Percentiles rank a stretch among this genome's conserved stretches.
Evolutionary conservation across 2,329 filamentous ascomycete species (phyloP).

Genomic region (Colletotrichum orchidophilum): DNA sequence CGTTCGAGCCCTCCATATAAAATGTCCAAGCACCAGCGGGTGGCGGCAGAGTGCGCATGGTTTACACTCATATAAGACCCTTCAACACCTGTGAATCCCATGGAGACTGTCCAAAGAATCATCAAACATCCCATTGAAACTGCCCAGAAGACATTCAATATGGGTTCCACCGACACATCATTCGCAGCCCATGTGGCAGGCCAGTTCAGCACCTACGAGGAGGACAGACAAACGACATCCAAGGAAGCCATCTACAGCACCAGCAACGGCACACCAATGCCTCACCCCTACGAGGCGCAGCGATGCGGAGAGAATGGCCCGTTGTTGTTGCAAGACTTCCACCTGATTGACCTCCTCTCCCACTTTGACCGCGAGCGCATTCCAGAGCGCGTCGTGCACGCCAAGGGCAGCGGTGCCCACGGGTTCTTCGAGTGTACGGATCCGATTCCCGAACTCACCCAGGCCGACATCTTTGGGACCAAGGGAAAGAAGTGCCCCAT

Average conservation of each 20-base stretch:
- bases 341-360: slow-evolving; percentile 63
- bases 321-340: slow-evolving; percentile 58
- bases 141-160: not conserved
- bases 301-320: slow-evolving; percentile 40
- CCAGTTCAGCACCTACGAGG: slow-evolving; percentile 49
- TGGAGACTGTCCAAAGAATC: not conserved
- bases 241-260: slow-evolving; percentile 57
- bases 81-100: not conserved
- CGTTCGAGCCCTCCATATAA: not conserved
- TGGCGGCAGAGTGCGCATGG: not conserved
- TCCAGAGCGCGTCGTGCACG: slow-evolving; percentile 55
- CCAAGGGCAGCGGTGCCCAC: slow-evolving; percentile 53
- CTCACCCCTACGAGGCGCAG: not conserved
- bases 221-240: slow-evolving; percentile 50
- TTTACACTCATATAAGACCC: not conserved
- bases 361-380: slow-evolving; percentile 67
- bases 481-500: slow-evolving; percentile 57
- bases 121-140: not conserved
- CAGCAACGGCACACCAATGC: not conserved
- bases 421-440: slow-evolving; percentile 68
- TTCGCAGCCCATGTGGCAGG: slow-evolving; percentile 48
- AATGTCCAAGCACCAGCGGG: not conserved
- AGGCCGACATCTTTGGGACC: not conserved
- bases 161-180: slow-evolving; percentile 43
- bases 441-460: not conserved